A percentile compares a stretch with the other conserved stretches of the same genome.
Conservation (phyloP, 1,284 basidiomycete genomes). For the Trametes sp. region DNA sequence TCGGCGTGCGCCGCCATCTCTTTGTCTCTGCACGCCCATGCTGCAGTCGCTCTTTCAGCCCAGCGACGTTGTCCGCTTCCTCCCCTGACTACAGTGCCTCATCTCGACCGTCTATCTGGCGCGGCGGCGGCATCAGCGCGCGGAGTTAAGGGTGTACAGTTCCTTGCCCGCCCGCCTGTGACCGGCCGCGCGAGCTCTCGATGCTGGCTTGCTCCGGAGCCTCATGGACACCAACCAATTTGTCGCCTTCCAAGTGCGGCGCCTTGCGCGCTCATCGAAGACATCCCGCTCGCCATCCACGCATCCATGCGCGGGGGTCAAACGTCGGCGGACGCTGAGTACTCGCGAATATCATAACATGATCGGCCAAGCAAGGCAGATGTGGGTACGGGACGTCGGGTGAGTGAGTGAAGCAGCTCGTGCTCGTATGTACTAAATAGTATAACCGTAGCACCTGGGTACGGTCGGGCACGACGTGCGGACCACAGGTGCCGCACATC, state of each 20-base stretch:
- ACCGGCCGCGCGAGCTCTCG: not conserved
- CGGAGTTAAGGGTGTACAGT: too few species aligned
- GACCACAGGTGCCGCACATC: conserved; percentile 10
- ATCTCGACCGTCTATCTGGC: not conserved
- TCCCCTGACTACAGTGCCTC: too few species aligned
- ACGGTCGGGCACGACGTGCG: conserved; percentile 4
- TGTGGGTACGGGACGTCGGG: not conserved
- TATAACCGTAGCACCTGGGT: conserved; percentile 5
- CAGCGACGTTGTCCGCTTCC: too few species aligned
- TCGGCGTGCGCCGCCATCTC: conserved; percentile 2
- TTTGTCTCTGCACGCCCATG: not conserved
- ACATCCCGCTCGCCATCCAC: too few species aligned
- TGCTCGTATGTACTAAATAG: not conserved
- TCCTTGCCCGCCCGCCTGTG: not conserved
- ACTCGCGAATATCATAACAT: not conserved
- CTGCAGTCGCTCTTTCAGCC: not conserved
- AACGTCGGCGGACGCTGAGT: not conserved
- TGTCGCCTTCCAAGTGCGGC: too few species aligned
- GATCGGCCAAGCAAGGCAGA: not conserved
- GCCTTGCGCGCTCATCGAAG: too few species aligned
- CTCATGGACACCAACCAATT: not conserved
- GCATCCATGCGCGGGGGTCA: too few species aligned
- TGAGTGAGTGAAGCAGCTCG: not conserved
- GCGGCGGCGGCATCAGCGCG: not conserved
- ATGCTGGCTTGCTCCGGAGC: not conserved